Evolutionary conservation across 352 stramenopile species (phyloP).

Genomic region (Pythium rhizo-oryzae): DNA sequence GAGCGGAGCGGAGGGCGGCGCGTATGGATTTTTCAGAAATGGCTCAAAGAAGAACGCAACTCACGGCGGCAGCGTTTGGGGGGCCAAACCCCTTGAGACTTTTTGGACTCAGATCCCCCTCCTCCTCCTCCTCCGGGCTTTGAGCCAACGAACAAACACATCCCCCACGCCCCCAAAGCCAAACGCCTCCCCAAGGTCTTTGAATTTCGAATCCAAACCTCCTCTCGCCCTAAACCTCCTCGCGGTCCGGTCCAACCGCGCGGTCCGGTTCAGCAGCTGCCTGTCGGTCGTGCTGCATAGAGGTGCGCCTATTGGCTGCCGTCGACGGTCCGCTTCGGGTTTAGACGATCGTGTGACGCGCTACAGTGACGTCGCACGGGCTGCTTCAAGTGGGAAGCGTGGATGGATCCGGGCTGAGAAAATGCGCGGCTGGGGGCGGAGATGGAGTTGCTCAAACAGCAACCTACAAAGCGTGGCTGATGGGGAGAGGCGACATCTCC

Average conservation of each 20-base stretch:
- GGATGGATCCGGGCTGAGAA: conserved; percentile 22
- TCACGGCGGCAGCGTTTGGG: conserved; percentile 12
- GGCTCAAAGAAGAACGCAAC: conserved; percentile 39
- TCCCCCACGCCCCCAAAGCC: conserved; percentile 18
- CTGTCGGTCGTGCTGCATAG: conserved; percentile 8
- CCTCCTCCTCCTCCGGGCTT: neutral
- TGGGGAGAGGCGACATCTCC: conserved; percentile 5
- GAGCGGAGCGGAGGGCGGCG: conserved; percentile 10
- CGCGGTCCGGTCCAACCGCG: conserved; percentile 28
- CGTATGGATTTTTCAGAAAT: conserved; percentile 34
- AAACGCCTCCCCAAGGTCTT: conserved; percentile 29
- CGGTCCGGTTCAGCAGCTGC: conserved; percentile 31
- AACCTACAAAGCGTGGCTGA: conserved; percentile 1
- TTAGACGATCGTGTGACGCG: conserved; percentile 22
- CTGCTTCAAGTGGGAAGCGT: conserved; percentile 26
- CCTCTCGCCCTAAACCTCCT: conserved; percentile 17
- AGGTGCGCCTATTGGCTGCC: conserved; percentile 23
- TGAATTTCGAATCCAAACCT: conserved; percentile 33
- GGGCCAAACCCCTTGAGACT: conserved; percentile 10
- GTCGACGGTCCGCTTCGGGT: conserved; percentile 21
- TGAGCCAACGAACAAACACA: conserved; percentile 16
- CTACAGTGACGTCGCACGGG: conserved; percentile 20
- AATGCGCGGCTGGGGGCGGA: conserved; percentile 5
- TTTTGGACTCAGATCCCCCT: conserved; percentile 31
- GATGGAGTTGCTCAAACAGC: conserved; percentile 22